Percentiles rank a stretch among this genome's conserved stretches.
phyloP scores from a whole-genome alignment of 2,329 filamentous ascomycete species.

The Rutstroemia sydowiana region DNA sequence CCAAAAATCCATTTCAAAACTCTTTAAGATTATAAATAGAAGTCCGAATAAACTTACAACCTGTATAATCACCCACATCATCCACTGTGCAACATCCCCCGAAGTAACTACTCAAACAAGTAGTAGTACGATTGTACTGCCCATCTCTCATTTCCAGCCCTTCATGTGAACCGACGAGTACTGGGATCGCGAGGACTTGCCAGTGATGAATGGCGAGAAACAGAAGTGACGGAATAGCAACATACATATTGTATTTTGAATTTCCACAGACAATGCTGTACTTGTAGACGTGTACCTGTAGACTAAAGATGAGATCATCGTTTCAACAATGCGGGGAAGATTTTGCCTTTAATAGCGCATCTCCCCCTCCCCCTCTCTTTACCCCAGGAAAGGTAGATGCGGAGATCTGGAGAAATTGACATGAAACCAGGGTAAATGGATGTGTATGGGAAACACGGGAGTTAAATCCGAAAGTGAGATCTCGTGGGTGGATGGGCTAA shows the following conservation, averaged over 20 bases:
- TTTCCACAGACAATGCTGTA: no score
- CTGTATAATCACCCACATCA: neutral
- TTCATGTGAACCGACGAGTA: no score
- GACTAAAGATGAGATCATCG: no score
- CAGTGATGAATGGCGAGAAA: neutral
- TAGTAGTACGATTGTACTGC: conserved; percentile 1
- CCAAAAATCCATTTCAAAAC: no score
- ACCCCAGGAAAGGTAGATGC: neutral
- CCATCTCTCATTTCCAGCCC: neutral
- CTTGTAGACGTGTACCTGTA: no score
- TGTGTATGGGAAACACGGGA: neutral
- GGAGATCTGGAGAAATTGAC: neutral
- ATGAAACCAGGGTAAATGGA: neutral
- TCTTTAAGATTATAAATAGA: no score
- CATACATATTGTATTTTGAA: no score
- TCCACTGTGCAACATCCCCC: conserved; percentile 3
- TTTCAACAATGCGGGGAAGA: no score
- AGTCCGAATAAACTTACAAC: neutral
- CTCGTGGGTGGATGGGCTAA: neutral
- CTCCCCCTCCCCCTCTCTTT: no score
- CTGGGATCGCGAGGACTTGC: neutral
- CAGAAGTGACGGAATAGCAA: neutral
- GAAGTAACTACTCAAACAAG: conserved; percentile 9
- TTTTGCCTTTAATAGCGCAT: no score
- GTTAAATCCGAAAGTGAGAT: neutral